Evolutionary conservation across 2,329 filamentous ascomycete species (phyloP).

Genomic region (Hansfordia pulvinata): DNA sequence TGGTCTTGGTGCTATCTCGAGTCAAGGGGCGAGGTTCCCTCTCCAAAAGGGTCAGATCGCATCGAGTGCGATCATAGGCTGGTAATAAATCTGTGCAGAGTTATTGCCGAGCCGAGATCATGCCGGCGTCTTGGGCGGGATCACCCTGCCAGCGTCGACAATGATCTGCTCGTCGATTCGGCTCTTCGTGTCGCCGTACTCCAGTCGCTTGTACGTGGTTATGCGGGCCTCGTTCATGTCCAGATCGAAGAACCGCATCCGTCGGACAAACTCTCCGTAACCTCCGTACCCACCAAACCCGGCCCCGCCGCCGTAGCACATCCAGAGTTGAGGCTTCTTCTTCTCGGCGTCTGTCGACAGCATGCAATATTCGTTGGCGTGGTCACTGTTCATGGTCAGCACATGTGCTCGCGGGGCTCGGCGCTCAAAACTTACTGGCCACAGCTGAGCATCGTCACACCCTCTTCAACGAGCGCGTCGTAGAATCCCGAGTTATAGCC

Average conservation of each 20-base stretch:
- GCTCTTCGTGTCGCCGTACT: slow-evolving; percentile 42
- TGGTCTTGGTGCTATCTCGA: no score
- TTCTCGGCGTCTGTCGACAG: slow-evolving; percentile 42
- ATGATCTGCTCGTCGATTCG: slow-evolving; percentile 52
- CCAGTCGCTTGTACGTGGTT: slow-evolving; percentile 82
- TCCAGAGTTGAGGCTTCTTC: slow-evolving; percentile 67
- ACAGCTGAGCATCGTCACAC: slow-evolving; percentile 75
- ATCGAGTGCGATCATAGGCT: no score
- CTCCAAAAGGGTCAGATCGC: no score
- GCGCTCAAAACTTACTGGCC: slow-evolving; percentile 56
- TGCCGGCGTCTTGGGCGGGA: no score
- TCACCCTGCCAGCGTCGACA: slow-evolving; percentile 43
- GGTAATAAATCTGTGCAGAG: no score
- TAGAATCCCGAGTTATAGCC: slow-evolving; percentile 86
- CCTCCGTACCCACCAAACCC: slow-evolving; percentile 94
- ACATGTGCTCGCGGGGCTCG: slow-evolving; percentile 1
- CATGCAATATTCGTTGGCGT: slow-evolving; percentile 93
- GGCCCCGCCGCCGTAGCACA: slow-evolving; percentile 90
- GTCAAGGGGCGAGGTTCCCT: no score
- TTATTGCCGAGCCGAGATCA: no score
- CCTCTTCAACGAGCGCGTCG: slow-evolving; percentile 75
- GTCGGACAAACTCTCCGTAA: slow-evolving; percentile 72
- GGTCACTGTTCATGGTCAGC: slow-evolving; percentile 45
- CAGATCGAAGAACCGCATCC: slow-evolving; percentile 80
- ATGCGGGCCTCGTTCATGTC: slow-evolving; percentile 86